These are phyloP conservation scores for Seiridium cupressi DNA, from an alignment of 2,329 filamentous ascomycete species.

Conservation along the genomic window DNA sequence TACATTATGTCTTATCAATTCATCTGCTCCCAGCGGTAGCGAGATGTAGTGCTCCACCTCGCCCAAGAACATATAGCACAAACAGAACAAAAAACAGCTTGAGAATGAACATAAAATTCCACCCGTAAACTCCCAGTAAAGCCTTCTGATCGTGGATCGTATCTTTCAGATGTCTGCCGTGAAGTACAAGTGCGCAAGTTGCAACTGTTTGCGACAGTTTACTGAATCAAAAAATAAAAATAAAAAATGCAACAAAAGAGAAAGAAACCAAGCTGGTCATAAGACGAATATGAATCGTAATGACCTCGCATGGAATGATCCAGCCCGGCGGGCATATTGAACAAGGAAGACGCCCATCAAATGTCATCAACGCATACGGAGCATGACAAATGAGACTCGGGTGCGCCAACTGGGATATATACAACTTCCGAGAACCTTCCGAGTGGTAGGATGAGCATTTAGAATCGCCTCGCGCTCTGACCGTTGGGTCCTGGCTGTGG, in stretches of 20 bases:
- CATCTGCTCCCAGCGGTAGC: neutral
- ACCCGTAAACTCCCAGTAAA: neutral
- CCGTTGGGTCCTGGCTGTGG: slow-evolving; percentile 5
- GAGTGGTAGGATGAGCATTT: slow-evolving; percentile 36
- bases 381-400: neutral
- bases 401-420: neutral
- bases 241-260: neutral
- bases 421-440: neutral
- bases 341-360: neutral
- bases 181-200: neutral
- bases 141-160: neutral
- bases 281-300: neutral
- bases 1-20: slow-evolving; percentile 7
- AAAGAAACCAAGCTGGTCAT: slow-evolving; percentile 1
- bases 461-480: neutral
- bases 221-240: neutral
- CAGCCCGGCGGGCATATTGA: neutral
- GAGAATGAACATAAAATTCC: neutral
- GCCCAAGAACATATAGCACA: neutral
- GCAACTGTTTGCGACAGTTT: neutral
- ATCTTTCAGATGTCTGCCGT: neutral
- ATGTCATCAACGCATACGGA: neutral
- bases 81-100: neutral
- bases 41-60: neutral
- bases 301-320: neutral